Percentiles rank a stretch among this genome's conserved stretches.
These are phyloP conservation scores for Blepharisma japonicum DNA, from an alignment of 73 alveolate genomes.

Conservation along the genomic window DNA sequence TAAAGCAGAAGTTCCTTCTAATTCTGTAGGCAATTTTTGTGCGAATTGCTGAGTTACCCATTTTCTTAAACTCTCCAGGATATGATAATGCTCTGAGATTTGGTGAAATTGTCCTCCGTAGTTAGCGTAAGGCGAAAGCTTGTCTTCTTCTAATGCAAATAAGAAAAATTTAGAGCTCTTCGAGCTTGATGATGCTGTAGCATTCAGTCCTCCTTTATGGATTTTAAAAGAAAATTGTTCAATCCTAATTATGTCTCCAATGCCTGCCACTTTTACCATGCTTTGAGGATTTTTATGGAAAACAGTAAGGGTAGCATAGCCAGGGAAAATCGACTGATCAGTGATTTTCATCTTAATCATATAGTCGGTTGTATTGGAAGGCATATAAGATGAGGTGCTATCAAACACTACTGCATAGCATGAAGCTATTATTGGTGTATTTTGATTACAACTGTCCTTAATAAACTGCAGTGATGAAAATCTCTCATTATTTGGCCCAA, in stretches of 20 bases:
- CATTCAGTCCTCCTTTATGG: background rate
- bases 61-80: background rate
- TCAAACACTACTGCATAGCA: constrained; percentile 24
- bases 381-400: background rate
- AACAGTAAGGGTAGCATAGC: background rate
- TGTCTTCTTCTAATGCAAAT: background rate
- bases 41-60: background rate
- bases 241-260: constrained; percentile 3
- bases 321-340: constrained; percentile 16
- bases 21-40: background rate
- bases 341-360: background rate
- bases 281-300: constrained; percentile 11
- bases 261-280: background rate
- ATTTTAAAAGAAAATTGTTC: background rate
- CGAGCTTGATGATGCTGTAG: background rate
- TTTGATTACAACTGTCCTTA: no score
- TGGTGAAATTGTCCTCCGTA: constrained; percentile 8
- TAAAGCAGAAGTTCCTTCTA: background rate
- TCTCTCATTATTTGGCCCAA: no score
- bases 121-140: no score
- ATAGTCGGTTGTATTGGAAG: background rate
- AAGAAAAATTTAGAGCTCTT: background rate
- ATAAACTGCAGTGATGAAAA: no score
- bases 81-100: background rate
- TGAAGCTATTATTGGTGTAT: background rate